A percentile compares a stretch with the other conserved stretches of the same genome.
phyloP scores from a whole-genome alignment of 164 flowering plant genomes.

The Magnolia changhungtana region DNA sequence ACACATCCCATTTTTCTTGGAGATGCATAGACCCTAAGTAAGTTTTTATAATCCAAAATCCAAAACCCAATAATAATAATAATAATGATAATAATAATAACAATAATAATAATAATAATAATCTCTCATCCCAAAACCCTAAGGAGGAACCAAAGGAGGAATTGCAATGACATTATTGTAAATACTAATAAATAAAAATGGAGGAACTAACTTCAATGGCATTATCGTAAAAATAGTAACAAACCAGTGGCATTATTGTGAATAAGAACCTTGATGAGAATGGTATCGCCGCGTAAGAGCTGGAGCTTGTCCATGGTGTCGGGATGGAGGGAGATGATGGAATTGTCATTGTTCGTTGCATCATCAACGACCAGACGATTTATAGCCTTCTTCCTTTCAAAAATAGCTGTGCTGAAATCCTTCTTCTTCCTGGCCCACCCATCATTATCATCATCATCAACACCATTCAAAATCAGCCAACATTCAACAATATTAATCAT shows the following conservation, averaged over 20 bases:
- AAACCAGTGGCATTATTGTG: neutral
- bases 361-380: constrained; percentile 79
- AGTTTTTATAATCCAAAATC: too few species aligned
- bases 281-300: constrained; percentile 81
- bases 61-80: too few species aligned
- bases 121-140: too few species aligned
- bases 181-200: too few species aligned
- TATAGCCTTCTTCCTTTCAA: constrained; percentile 79
- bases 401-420: constrained; percentile 80
- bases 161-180: too few species aligned
- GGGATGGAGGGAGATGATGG: constrained; percentile 65
- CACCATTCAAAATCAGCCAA: neutral
- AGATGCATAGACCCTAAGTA: neutral
- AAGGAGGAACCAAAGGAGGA: too few species aligned
- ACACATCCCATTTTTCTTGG: neutral
- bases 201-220: too few species aligned
- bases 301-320: constrained; percentile 84
- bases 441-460: neutral
- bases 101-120: too few species aligned
- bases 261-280: constrained; percentile 57
- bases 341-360: constrained; percentile 75
- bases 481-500: neutral
- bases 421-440: constrained; percentile 61
- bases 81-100: too few species aligned
- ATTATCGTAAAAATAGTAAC: neutral